phyloP scores from a whole-genome alignment of 345 rosid genomes.

The Firmiana major region DNA sequence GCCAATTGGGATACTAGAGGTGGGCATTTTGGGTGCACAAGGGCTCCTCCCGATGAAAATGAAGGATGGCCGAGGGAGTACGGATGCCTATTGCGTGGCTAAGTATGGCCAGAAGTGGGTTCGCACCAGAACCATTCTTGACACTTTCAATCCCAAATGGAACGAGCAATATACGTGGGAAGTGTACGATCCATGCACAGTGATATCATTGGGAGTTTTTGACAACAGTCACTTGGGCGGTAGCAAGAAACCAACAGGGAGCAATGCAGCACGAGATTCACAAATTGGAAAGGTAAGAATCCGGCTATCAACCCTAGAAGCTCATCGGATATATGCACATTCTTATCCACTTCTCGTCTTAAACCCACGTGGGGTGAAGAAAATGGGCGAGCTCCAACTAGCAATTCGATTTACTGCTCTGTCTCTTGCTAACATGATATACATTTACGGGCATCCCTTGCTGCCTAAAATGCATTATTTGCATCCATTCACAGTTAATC shows the following conservation, averaged over 20 bases:
- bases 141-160: slow-evolving; percentile 58
- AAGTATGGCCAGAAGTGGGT: slow-evolving; percentile 90
- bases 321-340: slow-evolving; percentile 65
- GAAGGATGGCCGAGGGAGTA: slow-evolving; percentile 64
- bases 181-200: slow-evolving; percentile 86
- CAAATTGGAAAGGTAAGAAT: slow-evolving; percentile 76
- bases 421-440: slow-evolving; percentile 61
- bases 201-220: slow-evolving; percentile 71
- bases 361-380: slow-evolving; percentile 64
- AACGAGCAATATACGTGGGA: slow-evolving; percentile 92
- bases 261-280: slow-evolving; percentile 43
- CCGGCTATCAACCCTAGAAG: slow-evolving; percentile 72
- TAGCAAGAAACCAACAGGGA: slow-evolving; percentile 28
- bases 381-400: slow-evolving; percentile 72
- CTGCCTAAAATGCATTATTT: slow-evolving; percentile 89
- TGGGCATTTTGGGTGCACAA: slow-evolving; percentile 67
- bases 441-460: slow-evolving; percentile 58
- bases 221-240: slow-evolving; percentile 66
- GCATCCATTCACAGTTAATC: slow-evolving; percentile 77
- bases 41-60: slow-evolving; percentile 78
- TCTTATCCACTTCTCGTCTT: slow-evolving; percentile 76
- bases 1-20: slow-evolving; percentile 69
- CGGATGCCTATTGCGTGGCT: slow-evolving; percentile 75
- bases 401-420: slow-evolving; percentile 64
- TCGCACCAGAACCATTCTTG: slow-evolving; percentile 67